Evolutionary conservation across 192 early-diverging fungal genomes (phyloP).

Genomic region (Backusella westeae): DNA sequence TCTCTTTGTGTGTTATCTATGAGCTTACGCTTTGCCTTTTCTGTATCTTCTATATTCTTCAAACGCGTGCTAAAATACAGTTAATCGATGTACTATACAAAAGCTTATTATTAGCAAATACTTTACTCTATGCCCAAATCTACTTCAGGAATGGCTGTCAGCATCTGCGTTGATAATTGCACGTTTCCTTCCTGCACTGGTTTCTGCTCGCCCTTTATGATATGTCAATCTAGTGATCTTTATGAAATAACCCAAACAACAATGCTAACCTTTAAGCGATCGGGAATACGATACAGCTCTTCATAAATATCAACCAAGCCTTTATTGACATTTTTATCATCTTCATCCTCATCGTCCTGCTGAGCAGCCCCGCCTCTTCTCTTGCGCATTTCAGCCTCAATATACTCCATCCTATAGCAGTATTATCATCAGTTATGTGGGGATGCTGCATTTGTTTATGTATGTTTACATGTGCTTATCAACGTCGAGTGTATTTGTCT

Average conservation of each 20-base stretch:
- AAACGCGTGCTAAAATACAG: constrained; percentile 46
- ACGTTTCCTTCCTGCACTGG: constrained; percentile 84
- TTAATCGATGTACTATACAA: background rate
- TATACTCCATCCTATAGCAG: constrained; percentile 68
- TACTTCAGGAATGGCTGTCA: constrained; percentile 90
- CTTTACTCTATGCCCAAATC: constrained; percentile 79
- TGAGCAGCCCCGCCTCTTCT: constrained; percentile 42
- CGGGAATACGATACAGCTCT: constrained; percentile 67
- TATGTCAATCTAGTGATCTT: background rate
- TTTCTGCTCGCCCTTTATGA: constrained; percentile 46
- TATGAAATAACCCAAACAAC: too few relatives aligned
- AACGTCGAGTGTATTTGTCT: constrained; percentile 75
- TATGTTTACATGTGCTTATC: constrained; percentile 71
- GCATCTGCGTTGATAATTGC: constrained; percentile 80
- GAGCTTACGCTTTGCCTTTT: constrained; percentile 64
- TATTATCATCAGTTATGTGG: background rate
- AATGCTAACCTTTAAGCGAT: constrained; percentile 49
- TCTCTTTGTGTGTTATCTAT: constrained; percentile 44
- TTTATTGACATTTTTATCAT: constrained; percentile 28
- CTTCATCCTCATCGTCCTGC: constrained; percentile 34
- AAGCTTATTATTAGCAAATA: too few relatives aligned
- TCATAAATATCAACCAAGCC: constrained; percentile 49
- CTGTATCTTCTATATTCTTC: constrained; percentile 81
- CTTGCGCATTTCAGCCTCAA: constrained; percentile 74
- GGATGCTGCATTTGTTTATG: background rate